phyloP scores from a whole-genome alignment of 1,139 yeast species.

The Zygoascus sp. region DNA sequence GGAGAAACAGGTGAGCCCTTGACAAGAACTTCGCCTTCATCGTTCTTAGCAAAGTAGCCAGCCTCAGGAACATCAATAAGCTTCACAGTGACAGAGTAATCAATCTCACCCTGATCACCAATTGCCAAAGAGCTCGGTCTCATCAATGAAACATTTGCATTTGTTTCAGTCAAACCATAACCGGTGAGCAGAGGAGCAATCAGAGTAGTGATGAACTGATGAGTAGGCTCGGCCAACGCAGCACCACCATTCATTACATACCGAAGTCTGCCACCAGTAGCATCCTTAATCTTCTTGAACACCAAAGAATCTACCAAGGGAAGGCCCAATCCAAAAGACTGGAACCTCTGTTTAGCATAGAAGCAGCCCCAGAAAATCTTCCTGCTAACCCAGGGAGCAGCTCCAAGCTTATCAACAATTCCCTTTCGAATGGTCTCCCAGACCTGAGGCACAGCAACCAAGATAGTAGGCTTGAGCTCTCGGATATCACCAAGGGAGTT shows the following conservation, averaged over 20 bases:
- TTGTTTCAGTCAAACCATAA: conserved; percentile 95
- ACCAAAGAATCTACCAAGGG: conserved; percentile 58
- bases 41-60: conserved; percentile 83
- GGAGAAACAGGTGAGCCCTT: conserved; percentile 67
- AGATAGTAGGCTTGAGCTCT: conserved; percentile 83
- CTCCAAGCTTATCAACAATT: conserved; percentile 66
- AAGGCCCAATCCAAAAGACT: conserved; percentile 68
- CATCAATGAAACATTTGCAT: conserved; percentile 77
- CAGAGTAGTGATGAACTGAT: conserved; percentile 67
- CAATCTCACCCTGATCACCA: conserved; percentile 77
- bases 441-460: conserved; percentile 99
- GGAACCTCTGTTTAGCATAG: conserved; percentile 61
- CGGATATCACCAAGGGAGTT: conserved; percentile 86
- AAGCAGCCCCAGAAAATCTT: conserved; percentile 88
- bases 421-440: conserved; percentile 98
- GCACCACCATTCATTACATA: conserved; percentile 89
- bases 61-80: conserved; percentile 89
- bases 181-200: conserved; percentile 91
- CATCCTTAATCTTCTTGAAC: conserved; percentile 85
- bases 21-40: conserved; percentile 89
- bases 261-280: conserved; percentile 88
- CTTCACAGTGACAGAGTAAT: conserved; percentile 81
- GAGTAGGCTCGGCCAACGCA: conserved; percentile 83
- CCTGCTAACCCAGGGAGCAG: conserved; percentile 64
- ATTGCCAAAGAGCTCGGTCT: conserved; percentile 61